These are phyloP conservation scores for Marasmius fiardii DNA, from an alignment of 1,284 basidiomycete species.

Conservation along the genomic window DNA sequence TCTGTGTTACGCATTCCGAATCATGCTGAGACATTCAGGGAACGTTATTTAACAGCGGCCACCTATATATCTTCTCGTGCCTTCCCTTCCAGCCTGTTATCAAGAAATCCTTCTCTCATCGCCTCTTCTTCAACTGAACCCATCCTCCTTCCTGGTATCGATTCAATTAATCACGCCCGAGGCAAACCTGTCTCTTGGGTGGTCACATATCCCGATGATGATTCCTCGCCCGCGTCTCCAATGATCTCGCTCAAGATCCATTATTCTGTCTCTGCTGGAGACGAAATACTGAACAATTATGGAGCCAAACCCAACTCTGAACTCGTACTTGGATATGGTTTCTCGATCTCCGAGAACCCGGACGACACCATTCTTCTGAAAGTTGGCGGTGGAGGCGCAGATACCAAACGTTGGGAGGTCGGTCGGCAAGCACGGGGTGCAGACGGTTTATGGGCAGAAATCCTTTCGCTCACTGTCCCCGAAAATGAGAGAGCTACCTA, in stretches of 20 bases:
- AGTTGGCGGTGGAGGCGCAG: conserved; percentile 48
- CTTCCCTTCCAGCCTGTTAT: conserved; percentile 81
- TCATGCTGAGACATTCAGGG: conserved; percentile 44
- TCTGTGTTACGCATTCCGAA: not conserved
- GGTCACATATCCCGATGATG: conserved; percentile 38
- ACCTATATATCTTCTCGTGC: conserved; percentile 85
- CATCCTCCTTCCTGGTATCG: conserved; percentile 82
- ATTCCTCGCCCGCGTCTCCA: conserved; percentile 8
- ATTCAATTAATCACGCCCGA: conserved; percentile 79
- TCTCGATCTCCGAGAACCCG: conserved; percentile 71
- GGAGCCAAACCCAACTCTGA: conserved; percentile 85
- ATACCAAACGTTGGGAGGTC: conserved; percentile 54
- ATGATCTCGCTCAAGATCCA: conserved; percentile 47
- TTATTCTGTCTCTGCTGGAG: conserved; percentile 31
- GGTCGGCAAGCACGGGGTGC: conserved; percentile 52
- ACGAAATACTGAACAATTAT: conserved; percentile 88
- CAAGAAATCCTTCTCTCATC: conserved; percentile 48
- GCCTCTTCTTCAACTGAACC: conserved; percentile 58
- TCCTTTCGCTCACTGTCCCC: conserved; percentile 38
- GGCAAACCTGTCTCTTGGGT: conserved; percentile 79
- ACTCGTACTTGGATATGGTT: conserved; percentile 86
- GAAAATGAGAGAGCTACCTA: conserved; percentile 38
- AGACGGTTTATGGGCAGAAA: conserved; percentile 58
- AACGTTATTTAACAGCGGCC: conserved; percentile 62
- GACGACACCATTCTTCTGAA: conserved; percentile 84